A percentile compares a stretch with the other conserved stretches of the same genome.
Conservation (phyloP, 495 filamentous ascomycete genomes). For the Friedmanniomyces simplex region DNA sequence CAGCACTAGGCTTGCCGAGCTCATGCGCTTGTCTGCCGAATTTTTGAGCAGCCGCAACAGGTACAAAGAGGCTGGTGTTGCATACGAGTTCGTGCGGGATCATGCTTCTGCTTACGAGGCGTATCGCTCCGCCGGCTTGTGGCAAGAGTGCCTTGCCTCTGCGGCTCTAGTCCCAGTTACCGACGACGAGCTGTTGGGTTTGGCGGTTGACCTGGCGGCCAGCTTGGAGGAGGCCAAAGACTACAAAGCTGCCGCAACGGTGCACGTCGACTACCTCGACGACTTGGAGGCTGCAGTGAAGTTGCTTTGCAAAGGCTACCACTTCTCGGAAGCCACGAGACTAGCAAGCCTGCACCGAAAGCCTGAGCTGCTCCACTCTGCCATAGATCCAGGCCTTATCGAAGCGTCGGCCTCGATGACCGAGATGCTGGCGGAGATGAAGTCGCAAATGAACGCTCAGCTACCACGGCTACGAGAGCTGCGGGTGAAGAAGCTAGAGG, state of each 20-base stretch:
- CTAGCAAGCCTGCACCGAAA: slow-evolving; percentile 46
- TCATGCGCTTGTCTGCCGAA: slow-evolving; percentile 68
- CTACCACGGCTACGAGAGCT: slow-evolving; percentile 76
- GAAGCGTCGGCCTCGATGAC: slow-evolving; percentile 69
- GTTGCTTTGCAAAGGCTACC: slow-evolving; percentile 70
- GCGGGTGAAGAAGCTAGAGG: slow-evolving; percentile 62
- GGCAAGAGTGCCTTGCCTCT: slow-evolving; percentile 78
- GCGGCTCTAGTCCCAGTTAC: slow-evolving; percentile 57
- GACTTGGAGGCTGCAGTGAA: slow-evolving; percentile 56
- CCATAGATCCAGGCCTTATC: slow-evolving; percentile 66
- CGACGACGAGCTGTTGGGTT: slow-evolving; percentile 44
- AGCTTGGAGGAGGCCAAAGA: slow-evolving; percentile 70
- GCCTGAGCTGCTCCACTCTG: slow-evolving; percentile 38
- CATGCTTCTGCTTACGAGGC: slow-evolving; percentile 61
- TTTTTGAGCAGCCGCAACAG: slow-evolving; percentile 62
- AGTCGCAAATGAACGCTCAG: slow-evolving; percentile 69
- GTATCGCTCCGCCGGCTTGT: slow-evolving; percentile 72
- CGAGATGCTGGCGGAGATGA: slow-evolving; percentile 87
- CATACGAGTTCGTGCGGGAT: slow-evolving; percentile 75
- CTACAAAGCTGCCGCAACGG: slow-evolving; percentile 64
- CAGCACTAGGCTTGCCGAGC: slow-evolving; percentile 43
- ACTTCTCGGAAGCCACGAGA: slow-evolving; percentile 74
- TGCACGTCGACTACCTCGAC: slow-evolving; percentile 69
- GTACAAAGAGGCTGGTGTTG: slow-evolving; percentile 76
- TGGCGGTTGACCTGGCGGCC: slow-evolving; percentile 59